Base-by-base conservation (phyloP, 192 early-diverging fungal genomes). In the Coemansia nantahalensis region DNA sequence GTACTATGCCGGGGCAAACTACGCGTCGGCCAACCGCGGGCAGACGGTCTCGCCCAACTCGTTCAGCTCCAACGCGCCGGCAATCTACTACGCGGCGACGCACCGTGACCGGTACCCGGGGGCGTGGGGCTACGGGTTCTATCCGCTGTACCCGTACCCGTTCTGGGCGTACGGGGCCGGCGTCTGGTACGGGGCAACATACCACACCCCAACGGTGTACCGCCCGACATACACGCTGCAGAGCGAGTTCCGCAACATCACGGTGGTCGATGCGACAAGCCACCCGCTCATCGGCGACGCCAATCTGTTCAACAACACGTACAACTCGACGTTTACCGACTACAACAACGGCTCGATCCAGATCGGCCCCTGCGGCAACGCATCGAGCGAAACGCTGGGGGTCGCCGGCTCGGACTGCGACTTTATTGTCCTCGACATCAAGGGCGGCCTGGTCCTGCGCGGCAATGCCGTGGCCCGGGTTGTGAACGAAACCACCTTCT, bases 141-240 rank as follows among this genome's bases (percentile, higher is more conserved):
- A 75, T 32, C 71, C 71, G 2, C 51, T 75, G 8, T 75, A 55
- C 31, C 71, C 71, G 10, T 75, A 75, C 19, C 71, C 71, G 6
- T 75, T 34, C 37, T 75, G 71, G 71, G 71, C 71, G 22, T 75
- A 75, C 30, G 71, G 64, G 10, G 39, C 46, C n/a, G 71, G 71
- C 30, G 26, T 13, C 16, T 75, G 35, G 41, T 14, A 33, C 1
- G 60, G 56, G 8, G 26, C 59, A 0, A 35, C 64, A 5, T 75
- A 75, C 36, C 28, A 50, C 13, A 58, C 23, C 43, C 47, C 51
- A 45, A 75, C 41, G 56, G 71, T 21, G 38, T 75, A n/a, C 35
- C 55, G 55, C 51, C 34, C 6, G 66, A 66, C 44, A 45, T n/a
- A n/a, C n/a, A n/a, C n/a, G n/a, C n/a, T n/a, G n/a, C n/a, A 44